Evolutionary conservation across 1,139 yeast genomes (phyloP).

Genomic region (Hanseniaspora uvarum): DNA sequence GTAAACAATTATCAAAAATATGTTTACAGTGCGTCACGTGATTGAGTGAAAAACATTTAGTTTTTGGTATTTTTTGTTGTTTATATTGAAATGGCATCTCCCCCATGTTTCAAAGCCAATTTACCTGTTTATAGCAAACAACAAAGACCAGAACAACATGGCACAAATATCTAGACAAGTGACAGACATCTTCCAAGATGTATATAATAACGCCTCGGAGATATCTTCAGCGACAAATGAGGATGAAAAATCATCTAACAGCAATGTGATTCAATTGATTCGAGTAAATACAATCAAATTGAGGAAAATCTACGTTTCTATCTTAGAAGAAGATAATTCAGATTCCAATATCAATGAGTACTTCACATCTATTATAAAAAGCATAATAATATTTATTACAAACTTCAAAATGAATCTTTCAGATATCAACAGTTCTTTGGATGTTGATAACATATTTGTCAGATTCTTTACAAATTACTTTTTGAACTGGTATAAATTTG

Average conservation of each 20-base stretch:
- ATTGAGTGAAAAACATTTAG: no score
- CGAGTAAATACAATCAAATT: constrained; percentile 14
- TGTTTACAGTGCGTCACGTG: no score
- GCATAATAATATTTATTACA: not conserved
- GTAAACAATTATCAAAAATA: no score
- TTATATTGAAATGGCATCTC: no score
- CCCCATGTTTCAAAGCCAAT: no score
- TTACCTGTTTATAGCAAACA: no score
- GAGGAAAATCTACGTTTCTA: constrained; percentile 14
- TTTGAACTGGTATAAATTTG: constrained; percentile 15
- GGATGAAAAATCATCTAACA: constrained; percentile 6
- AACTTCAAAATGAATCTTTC: constrained; percentile 3
- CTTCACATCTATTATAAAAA: not conserved
- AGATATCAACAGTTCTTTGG: constrained; percentile 7
- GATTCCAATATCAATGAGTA: not conserved
- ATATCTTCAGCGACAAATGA: not conserved
- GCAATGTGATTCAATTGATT: constrained; percentile 12
- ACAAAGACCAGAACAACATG: not conserved
- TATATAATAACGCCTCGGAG: not conserved
- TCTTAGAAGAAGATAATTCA: constrained; percentile 23
- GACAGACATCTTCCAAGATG: constrained; percentile 11
- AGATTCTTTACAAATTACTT: constrained; percentile 14
- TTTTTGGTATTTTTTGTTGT: no score
- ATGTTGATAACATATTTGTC: constrained; percentile 10
- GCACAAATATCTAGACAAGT: not conserved